phyloP scores from a whole-genome alignment of 768 basidiomycete genomes.

The Mycena haematopus region DNA sequence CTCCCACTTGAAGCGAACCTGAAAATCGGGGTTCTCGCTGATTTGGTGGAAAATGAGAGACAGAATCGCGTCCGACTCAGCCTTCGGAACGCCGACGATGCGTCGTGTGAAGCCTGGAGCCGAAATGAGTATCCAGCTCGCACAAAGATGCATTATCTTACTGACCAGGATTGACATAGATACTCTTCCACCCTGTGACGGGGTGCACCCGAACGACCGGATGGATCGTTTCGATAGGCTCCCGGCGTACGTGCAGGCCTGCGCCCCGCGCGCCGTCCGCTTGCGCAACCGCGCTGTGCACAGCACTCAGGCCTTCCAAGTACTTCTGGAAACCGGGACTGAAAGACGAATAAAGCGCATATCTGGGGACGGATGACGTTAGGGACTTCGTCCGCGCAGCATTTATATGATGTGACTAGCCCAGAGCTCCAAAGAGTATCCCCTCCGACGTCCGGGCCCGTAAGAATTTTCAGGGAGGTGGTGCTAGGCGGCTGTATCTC shows the following conservation, averaged over 20 bases:
- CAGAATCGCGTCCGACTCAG: slow-evolving; percentile 79
- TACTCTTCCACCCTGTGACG: slow-evolving; percentile 82
- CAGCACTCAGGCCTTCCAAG: slow-evolving; percentile 72
- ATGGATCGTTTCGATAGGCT: slow-evolving; percentile 73
- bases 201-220: slow-evolving; percentile 87
- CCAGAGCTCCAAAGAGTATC: slow-evolving; percentile 86
- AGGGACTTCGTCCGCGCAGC: neutral
- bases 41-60: slow-evolving; percentile 76
- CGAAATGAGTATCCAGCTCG: neutral
- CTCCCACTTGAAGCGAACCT: slow-evolving; percentile 82
- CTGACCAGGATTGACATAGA: slow-evolving; percentile 81
- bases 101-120: slow-evolving; percentile 75
- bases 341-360: slow-evolving; percentile 83
- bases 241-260: slow-evolving; percentile 71
- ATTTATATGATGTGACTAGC: slow-evolving; percentile 41
- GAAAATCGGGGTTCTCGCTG: slow-evolving; percentile 72
- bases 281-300: slow-evolving; percentile 81
- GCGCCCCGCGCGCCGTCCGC: slow-evolving; percentile 77
- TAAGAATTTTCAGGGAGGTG: slow-evolving; percentile 78
- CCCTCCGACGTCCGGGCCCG: slow-evolving; percentile 73
- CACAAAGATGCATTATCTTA: neutral
- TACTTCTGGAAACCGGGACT: slow-evolving; percentile 79
- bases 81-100: slow-evolving; percentile 80
- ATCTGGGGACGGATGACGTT: slow-evolving; percentile 47
- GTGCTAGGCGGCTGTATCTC: slow-evolving; percentile 83